A percentile compares a stretch with the other conserved stretches of the same genome.
Conservation (phyloP, 2,329 filamentous ascomycete species). For the Coleophoma crateriformis region DNA sequence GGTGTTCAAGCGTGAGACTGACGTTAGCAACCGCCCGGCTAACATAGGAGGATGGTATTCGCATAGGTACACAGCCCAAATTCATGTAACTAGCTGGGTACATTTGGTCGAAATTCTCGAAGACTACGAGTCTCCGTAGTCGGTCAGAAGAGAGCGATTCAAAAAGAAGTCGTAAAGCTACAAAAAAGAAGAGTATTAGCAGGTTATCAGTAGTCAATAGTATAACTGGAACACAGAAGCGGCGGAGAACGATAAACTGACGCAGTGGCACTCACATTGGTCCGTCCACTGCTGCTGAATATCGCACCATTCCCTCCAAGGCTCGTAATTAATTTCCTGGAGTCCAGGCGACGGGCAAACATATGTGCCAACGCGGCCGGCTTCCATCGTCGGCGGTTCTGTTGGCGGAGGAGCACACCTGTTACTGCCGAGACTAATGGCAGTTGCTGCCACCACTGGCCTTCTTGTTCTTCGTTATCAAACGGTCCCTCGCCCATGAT, state of each 20-base stretch:
- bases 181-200: slow-evolving; percentile 10
- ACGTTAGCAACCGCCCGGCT: slow-evolving; percentile 9
- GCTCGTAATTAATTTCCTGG: slow-evolving; percentile 32
- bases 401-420: slow-evolving; percentile 30
- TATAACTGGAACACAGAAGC: slow-evolving; percentile 14
- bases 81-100: slow-evolving; percentile 17
- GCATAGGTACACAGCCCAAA: slow-evolving; percentile 15
- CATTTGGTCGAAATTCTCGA: slow-evolving; percentile 29
- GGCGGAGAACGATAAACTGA: slow-evolving; percentile 14
- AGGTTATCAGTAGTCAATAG: slow-evolving; percentile 13
- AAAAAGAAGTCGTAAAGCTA: slow-evolving; percentile 22
- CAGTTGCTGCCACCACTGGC: slow-evolving; percentile 27
- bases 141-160: slow-evolving; percentile 18
- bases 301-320: slow-evolving; percentile 29
- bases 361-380: slow-evolving; percentile 25
- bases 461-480: slow-evolving; percentile 20
- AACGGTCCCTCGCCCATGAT: slow-evolving; percentile 26
- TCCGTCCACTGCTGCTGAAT: slow-evolving; percentile 18
- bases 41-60: slow-evolving; percentile 15
- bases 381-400: slow-evolving; percentile 31
- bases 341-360: slow-evolving; percentile 28
- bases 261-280: slow-evolving; percentile 21
- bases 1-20: slow-evolving; percentile 13
- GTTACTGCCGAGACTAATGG: slow-evolving; percentile 28
- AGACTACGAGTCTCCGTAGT: slow-evolving; percentile 26